Evolutionary conservation across 2,329 filamentous ascomycete genomes (phyloP).

Genomic region (Microthyrium microscopicum): DNA sequence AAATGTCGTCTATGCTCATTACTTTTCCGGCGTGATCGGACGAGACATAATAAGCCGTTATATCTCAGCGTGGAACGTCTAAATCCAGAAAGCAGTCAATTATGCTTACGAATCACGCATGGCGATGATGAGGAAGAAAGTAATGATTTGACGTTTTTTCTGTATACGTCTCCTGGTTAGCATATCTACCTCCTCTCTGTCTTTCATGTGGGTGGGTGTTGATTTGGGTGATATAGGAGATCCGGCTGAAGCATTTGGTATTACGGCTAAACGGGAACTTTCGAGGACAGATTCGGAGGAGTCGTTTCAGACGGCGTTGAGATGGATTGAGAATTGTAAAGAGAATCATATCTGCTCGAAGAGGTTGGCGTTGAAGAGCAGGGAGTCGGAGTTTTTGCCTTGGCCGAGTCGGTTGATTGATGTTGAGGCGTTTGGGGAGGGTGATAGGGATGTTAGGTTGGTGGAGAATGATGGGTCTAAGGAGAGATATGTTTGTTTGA

Average conservation of each 20-base stretch:
- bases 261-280: slow-evolving; percentile 5
- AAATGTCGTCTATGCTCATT: slow-evolving; percentile 7
- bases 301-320: slow-evolving; percentile 1
- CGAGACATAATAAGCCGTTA: slow-evolving; percentile 4
- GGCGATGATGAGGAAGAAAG: background rate
- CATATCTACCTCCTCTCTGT: too few species aligned
- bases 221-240: slow-evolving; percentile 1
- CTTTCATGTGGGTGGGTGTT: background rate
- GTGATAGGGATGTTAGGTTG: slow-evolving; percentile 1
- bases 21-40: slow-evolving; percentile 7
- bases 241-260: slow-evolving; percentile 4
- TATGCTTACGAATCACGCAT: slow-evolving; percentile 4
- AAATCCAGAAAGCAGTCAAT: slow-evolving; percentile 4
- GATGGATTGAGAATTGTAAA: slow-evolving; percentile 6
- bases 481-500: slow-evolving; percentile 1
- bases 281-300: slow-evolving; percentile 1
- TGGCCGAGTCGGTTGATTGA: slow-evolving; percentile 6
- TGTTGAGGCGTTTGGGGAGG: slow-evolving; percentile 2
- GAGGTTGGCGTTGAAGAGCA: slow-evolving; percentile 4
- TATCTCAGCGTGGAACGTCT: slow-evolving; percentile 2
- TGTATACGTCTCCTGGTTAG: slow-evolving; percentile 5
- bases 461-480: slow-evolving; percentile 5
- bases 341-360: slow-evolving; percentile 5
- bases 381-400: slow-evolving; percentile 3
- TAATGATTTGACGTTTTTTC: slow-evolving; percentile 3